Base-by-base conservation (phyloP, 139 green algal species). In the Diplosphaera chodatii region DNA sequence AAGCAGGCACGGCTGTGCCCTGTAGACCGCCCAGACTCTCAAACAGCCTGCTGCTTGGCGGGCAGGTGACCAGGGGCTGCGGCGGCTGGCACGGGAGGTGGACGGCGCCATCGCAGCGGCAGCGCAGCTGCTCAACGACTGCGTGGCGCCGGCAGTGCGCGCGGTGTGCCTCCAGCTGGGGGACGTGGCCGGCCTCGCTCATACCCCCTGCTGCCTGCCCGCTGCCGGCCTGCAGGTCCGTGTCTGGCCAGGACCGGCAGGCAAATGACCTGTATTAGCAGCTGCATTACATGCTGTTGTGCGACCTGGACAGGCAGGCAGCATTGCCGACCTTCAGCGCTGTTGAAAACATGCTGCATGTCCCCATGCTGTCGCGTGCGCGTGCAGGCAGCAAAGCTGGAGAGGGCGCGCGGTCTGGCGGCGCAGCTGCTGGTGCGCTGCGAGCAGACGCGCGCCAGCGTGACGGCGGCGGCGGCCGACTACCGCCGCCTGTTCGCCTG, bases 401-500 rank as follows among this genome's bases (percentile, higher is more conserved):
- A 66, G 8, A 76, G 74, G 1, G 75, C 76, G 63, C 64, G 77
- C 18, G 65, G 66, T 40, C 27, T 33, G 21, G 71, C 72, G 4
- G 66, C 68, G 29, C 59, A 63, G 8, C 63, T 87, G 64, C 55
- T 90, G 40, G 64, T 91, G 65, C 75, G 77, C 1, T 68, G 59
- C 0, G 87, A 93, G 78, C 68, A 71, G 34, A 63, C 91, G 33
- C 74, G 84, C 37, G 68, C 76, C 27, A 33, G 37, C 15, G 31
- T 88, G 25, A 76, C 74, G 0, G 30, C 33, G 0, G 64, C 78
- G 16, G 81, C 74, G 1, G 68, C 62, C 1, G 76, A 87, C 64
- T 88, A 89, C 71, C 81, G 87, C 59, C 72, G 69, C 28, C 82
- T 93, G 67, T 92, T 88, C 74, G 78, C 74, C 13, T 94, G 86